Base-by-base conservation (phyloP, 108 stramenopile genomes). In the Fistulifera solaris region DNA sequence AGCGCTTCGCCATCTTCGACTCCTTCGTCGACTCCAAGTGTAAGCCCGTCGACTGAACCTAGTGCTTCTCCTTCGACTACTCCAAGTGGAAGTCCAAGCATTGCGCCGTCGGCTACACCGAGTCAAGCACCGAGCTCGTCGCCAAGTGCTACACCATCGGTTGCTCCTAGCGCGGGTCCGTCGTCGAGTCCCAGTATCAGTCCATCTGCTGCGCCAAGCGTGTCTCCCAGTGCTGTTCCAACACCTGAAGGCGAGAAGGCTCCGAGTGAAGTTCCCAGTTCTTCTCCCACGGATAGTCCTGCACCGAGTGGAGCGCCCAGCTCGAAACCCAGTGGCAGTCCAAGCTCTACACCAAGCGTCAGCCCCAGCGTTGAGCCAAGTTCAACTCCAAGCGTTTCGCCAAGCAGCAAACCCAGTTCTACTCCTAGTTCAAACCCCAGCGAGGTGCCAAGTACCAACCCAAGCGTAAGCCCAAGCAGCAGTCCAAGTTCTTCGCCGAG, bases 371-470 rank as follows among this genome's bases (percentile, higher is more conserved):
- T 2, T 8, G 19, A 3, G 6, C 44, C 44, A 5, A 46, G 44
- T 22, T 2, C 19, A 18, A 5, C 21, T 3, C 44, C 44, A 62
- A 54, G 44, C 48, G 21, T 16, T 27, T 21, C 48, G 16, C 35
- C 27, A 25, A 60, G 48, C 14, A 6, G 27, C 3, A 50, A 24
- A 24, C 31, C 48, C 13, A 50, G 24, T 28, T 49, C 31, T 7
- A 31, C 8, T 38, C 44, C 40, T 13, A 60, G 48, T 25, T 25
- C 15, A 3, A 7, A 16, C 18, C 25, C 47, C 48, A 50, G 49
- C 50, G 59, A 19, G 27, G 19, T 7, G 16, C 59, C 59, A 7
- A 54, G 35, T 17, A 21, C 15, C 2, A 38, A 2, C 13, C 54
- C 35, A 7, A 28, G 51, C 10, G 22, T 6, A 18, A 26, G 16